Conservation (phyloP, 1,139 yeast genomes). For the Cylindricascospora bacillispora region DNA sequence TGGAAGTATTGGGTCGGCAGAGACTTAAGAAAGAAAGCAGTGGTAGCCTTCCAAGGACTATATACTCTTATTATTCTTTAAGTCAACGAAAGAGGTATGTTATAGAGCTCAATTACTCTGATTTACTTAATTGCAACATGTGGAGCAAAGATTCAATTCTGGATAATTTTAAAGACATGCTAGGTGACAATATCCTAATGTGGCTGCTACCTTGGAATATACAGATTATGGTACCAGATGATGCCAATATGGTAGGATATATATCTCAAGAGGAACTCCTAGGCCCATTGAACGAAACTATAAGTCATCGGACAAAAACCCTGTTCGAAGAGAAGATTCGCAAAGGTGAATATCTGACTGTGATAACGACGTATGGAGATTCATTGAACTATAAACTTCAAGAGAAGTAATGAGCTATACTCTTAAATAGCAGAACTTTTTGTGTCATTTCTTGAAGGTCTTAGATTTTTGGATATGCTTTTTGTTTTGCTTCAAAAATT, state of each 20-base stretch:
- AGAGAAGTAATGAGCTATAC: too few relatives aligned
- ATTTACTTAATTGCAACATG: background rate
- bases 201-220: conserved; percentile 17
- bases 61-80: conserved; percentile 1
- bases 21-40: conserved; percentile 7
- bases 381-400: too few relatives aligned
- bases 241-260: too few relatives aligned
- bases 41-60: background rate
- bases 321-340: conserved; percentile 9
- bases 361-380: conserved; percentile 10
- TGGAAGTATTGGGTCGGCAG: conserved; percentile 24
- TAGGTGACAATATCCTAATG: conserved; percentile 12
- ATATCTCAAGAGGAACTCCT: too few relatives aligned
- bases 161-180: conserved; percentile 11
- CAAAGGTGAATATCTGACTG: conserved; percentile 10
- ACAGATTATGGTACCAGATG: too few relatives aligned
- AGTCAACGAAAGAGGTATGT: conserved; percentile 14
- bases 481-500: too few relatives aligned
- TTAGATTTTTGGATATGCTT: too few relatives aligned
- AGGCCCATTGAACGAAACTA: conserved; percentile 12
- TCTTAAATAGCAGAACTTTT: too few relatives aligned
- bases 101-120: conserved; percentile 6
- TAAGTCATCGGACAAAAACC: conserved; percentile 8
- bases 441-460: too few relatives aligned
- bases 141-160: background rate